Percentiles rank a stretch among this genome's conserved stretches.
These are phyloP conservation scores for Anethum foeniculum DNA, from an alignment of 140 eudicot species.

Conservation along the genomic window DNA sequence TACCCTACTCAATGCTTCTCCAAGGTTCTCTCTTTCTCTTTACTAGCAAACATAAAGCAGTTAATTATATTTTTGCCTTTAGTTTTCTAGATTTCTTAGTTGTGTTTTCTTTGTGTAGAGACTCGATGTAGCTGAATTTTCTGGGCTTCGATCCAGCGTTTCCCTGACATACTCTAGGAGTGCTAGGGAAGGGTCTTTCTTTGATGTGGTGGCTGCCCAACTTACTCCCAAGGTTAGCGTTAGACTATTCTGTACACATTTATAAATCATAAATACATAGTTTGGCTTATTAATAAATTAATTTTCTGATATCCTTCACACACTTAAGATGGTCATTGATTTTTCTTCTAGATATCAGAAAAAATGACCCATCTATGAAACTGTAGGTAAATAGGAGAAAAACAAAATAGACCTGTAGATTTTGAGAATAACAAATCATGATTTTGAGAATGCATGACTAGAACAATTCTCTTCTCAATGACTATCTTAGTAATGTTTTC, in stretches of 20 bases:
- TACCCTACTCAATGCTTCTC: slow-evolving; percentile 59
- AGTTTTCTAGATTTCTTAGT: background rate
- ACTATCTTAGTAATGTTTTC: background rate
- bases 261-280: background rate
- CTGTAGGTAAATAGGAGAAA: background rate
- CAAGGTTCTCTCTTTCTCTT: slow-evolving; percentile 39
- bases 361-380: background rate
- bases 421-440: background rate
- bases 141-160: slow-evolving; percentile 69
- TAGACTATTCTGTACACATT: background rate
- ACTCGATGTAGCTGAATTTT: slow-evolving; percentile 24
- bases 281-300: background rate
- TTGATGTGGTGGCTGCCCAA: slow-evolving; percentile 58
- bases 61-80: background rate
- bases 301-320: background rate
- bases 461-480: background rate
- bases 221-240: slow-evolving; percentile 70
- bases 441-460: background rate
- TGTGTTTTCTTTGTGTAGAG: background rate
- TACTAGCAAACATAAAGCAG: background rate
- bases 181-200: slow-evolving; percentile 50
- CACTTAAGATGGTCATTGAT: background rate
- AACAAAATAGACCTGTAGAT: background rate
- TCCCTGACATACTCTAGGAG: slow-evolving; percentile 48
- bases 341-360: background rate